Evolutionary conservation across 352 stramenopile genomes (phyloP).

Genomic region (Pythium dissimile): DNA sequence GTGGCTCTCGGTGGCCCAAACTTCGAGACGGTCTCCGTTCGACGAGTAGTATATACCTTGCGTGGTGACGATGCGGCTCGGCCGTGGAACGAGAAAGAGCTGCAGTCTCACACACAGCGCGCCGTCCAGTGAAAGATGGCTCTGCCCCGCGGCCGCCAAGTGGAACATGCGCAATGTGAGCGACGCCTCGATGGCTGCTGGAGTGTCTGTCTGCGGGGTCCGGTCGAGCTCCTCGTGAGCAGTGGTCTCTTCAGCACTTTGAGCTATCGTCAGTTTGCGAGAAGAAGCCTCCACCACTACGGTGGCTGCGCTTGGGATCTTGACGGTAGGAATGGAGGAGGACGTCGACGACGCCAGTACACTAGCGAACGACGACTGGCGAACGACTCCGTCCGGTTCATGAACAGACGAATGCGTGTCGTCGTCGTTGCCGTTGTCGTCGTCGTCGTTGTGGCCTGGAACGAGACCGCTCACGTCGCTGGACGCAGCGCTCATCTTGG

Average conservation of each 20-base stretch:
- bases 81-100: not conserved
- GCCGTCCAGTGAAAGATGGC: constrained; percentile 11
- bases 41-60: constrained; percentile 9
- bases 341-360: constrained; percentile 11
- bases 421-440: not conserved
- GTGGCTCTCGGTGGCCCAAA: constrained; percentile 3
- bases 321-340: not conserved
- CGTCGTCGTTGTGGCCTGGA: not conserved
- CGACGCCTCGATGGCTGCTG: no score
- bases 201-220: not conserved
- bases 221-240: no score
- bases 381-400: not conserved
- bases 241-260: no score
- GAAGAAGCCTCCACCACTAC: no score
- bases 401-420: not conserved
- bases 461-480: not conserved
- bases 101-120: constrained; percentile 3
- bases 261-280: no score
- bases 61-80: not conserved
- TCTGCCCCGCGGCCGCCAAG: no score
- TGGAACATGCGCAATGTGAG: constrained; percentile 7
- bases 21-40: constrained; percentile 16
- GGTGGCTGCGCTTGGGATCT: no score
- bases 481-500: constrained; percentile 17
- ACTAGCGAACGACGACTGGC: constrained; percentile 11